phyloP scores from a whole-genome alignment of 225 moss, liverwort and hornwort species.

The Marchantia paleacea region DNA sequence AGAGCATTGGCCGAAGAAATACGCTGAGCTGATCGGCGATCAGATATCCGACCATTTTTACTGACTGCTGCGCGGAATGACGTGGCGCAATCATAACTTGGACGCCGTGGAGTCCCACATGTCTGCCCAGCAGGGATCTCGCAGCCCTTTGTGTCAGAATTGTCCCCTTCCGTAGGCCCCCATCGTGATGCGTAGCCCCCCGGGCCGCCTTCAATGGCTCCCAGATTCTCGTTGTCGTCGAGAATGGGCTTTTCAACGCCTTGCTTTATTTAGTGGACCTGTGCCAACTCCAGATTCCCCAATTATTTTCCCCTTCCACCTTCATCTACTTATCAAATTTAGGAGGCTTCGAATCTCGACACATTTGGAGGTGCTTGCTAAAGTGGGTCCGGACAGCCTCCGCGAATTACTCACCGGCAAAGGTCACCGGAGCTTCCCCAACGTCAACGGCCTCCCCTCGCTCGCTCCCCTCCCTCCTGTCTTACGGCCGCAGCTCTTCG shows the following conservation, averaged over 20 bases:
- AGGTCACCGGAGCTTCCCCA: not conserved
- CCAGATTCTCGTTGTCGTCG: constrained; percentile 11
- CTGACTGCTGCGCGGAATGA: too few species aligned
- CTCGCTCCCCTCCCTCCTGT: too few species aligned
- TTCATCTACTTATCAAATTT: not conserved
- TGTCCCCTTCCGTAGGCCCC: not conserved
- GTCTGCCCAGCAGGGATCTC: not conserved
- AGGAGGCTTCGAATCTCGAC: not conserved
- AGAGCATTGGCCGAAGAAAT: too few species aligned
- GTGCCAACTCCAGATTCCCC: not conserved
- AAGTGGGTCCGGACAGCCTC: constrained; percentile 8
- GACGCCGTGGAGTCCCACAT: not conserved
- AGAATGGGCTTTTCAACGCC: not conserved
- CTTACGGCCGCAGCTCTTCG: too few species aligned
- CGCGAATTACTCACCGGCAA: constrained; percentile 1
- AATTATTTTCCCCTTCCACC: not conserved
- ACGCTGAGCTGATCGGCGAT: too few species aligned
- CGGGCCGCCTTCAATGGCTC: not conserved
- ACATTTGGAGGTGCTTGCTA: not conserved
- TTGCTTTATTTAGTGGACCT: not conserved
- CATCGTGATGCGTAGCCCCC: not conserved
- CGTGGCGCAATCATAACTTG: not conserved
- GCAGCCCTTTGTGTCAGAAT: not conserved
- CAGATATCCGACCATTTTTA: too few species aligned
- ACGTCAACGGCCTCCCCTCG: too few species aligned